Evolutionary conservation across 2,329 filamentous ascomycete species (phyloP).

Genomic region (Onygenales sp.): DNA sequence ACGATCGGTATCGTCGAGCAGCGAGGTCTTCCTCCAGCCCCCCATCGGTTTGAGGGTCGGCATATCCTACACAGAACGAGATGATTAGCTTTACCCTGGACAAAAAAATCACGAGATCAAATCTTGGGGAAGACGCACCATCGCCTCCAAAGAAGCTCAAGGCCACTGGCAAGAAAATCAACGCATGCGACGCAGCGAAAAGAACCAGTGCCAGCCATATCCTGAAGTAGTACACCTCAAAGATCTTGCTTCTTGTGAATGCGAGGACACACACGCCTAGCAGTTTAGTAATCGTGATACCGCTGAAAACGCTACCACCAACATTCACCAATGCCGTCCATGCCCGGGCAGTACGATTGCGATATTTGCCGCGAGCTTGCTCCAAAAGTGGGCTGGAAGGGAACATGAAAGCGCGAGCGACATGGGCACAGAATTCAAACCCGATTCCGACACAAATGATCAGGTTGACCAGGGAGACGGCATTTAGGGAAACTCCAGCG

Average conservation of each 20-base stretch:
- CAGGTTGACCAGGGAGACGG: constrained; percentile 88
- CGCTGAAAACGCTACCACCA: constrained; percentile 86
- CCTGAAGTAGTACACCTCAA: constrained; percentile 98
- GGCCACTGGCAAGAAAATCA: constrained; percentile 85
- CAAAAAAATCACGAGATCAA: not conserved
- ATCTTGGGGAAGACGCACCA: constrained; percentile 38
- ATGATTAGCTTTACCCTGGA: constrained; percentile 10
- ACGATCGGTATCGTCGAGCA: constrained; percentile 64
- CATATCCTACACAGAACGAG: constrained; percentile 50
- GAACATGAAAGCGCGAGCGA: constrained; percentile 92
- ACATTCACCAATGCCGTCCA: constrained; percentile 95
- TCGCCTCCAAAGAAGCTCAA: constrained; percentile 77
- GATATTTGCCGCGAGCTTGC: constrained; percentile 65
- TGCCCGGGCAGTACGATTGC: constrained; percentile 71
- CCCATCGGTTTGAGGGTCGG: constrained; percentile 78
- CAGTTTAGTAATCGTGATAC: constrained; percentile 92
- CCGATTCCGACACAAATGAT: constrained; percentile 95
- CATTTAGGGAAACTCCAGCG: constrained; percentile 81
- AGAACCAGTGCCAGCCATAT: constrained; percentile 89
- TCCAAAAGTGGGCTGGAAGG: constrained; percentile 76
- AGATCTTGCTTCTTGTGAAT: constrained; percentile 95
- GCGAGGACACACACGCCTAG: constrained; percentile 85
- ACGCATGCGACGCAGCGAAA: constrained; percentile 77
- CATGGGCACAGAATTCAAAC: constrained; percentile 95
- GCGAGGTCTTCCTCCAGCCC: constrained; percentile 84